Conservation (phyloP, 805 yeast species). For the Schizosaccharomyces octosporus region DNA sequence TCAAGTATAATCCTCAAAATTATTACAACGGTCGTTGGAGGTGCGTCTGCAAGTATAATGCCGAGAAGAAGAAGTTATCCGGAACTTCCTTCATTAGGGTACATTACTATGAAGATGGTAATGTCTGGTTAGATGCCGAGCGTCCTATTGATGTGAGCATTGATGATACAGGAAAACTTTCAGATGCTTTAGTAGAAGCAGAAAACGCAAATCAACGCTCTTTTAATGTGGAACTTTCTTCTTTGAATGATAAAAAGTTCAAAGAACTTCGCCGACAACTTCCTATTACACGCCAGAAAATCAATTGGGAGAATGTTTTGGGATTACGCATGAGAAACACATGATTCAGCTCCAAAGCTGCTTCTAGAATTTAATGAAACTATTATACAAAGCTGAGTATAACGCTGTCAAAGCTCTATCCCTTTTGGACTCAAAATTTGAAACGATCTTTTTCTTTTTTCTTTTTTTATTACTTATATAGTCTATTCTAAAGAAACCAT, state of each 20-base stretch:
- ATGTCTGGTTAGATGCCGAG: slow-evolving; percentile 45
- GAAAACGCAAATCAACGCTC: slow-evolving; percentile 38
- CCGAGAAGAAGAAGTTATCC: slow-evolving; percentile 14
- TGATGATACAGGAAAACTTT: slow-evolving; percentile 11
- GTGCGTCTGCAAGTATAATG: slow-evolving; percentile 30
- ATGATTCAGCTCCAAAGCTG: background rate
- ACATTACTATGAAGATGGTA: slow-evolving; percentile 91
- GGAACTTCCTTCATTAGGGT: slow-evolving; percentile 46
- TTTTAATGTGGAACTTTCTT: slow-evolving; percentile 37
- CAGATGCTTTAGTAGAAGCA: slow-evolving; percentile 25
- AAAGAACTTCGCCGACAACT: slow-evolving; percentile 70
- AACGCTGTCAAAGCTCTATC: too few relatives aligned
- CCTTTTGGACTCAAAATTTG: too few relatives aligned
- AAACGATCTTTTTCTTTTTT: too few relatives aligned
- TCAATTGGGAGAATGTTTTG: slow-evolving; percentile 66
- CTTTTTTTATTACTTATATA: too few relatives aligned
- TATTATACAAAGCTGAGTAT: too few relatives aligned
- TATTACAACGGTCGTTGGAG: slow-evolving; percentile 78
- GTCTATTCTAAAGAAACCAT: too few relatives aligned
- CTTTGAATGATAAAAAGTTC: slow-evolving; percentile 57
- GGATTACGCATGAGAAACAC: background rate
- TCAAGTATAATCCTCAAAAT: slow-evolving; percentile 46
- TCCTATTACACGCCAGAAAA: slow-evolving; percentile 75
- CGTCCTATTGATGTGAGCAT: slow-evolving; percentile 11
- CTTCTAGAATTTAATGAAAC: too few relatives aligned